These are phyloP conservation scores for Pythium periplocum DNA, from an alignment of 352 stramenopile genomes.

Conservation along the genomic window DNA sequence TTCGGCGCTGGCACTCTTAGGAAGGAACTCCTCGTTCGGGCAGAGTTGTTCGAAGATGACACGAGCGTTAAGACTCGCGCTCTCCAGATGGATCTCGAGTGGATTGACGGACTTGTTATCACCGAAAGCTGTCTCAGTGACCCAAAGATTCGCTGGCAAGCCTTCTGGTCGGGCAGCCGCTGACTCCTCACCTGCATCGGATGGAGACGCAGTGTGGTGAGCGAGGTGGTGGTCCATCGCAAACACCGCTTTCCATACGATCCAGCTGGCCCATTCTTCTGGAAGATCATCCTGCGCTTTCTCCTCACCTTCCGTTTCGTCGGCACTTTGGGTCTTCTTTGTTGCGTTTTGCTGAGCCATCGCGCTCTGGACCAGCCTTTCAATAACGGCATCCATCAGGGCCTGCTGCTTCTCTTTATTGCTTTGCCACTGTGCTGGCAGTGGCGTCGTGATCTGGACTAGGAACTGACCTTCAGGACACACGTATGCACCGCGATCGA, in stretches of 20 bases:
- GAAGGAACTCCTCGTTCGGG: constrained; percentile 50
- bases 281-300: constrained; percentile 15
- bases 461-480: constrained; percentile 55
- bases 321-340: neutral
- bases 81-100: constrained; percentile 62
- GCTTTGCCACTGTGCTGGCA: constrained; percentile 34
- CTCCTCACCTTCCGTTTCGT: constrained; percentile 2
- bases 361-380: constrained; percentile 22
- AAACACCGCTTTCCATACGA: constrained; percentile 57
- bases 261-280: neutral
- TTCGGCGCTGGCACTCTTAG: constrained; percentile 53
- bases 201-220: constrained; percentile 1
- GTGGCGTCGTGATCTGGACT: constrained; percentile 57
- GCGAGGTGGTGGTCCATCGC: constrained; percentile 41
- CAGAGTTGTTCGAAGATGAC: constrained; percentile 58
- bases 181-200: constrained; percentile 9
- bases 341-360: constrained; percentile 6
- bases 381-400: constrained; percentile 36
- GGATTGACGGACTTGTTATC: constrained; percentile 20
- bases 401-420: constrained; percentile 27
- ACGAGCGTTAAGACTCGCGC: constrained; percentile 48
- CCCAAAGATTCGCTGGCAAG: constrained; percentile 37
- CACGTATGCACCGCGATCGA: constrained; percentile 57
- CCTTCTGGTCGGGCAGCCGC: constrained; percentile 8
- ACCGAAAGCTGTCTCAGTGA: constrained; percentile 36